Evolutionary conservation across 2,329 filamentous ascomycete species (phyloP), one percentile per base, ranked within the genome.

Genomic region (Neonectria faginata): DNA sequence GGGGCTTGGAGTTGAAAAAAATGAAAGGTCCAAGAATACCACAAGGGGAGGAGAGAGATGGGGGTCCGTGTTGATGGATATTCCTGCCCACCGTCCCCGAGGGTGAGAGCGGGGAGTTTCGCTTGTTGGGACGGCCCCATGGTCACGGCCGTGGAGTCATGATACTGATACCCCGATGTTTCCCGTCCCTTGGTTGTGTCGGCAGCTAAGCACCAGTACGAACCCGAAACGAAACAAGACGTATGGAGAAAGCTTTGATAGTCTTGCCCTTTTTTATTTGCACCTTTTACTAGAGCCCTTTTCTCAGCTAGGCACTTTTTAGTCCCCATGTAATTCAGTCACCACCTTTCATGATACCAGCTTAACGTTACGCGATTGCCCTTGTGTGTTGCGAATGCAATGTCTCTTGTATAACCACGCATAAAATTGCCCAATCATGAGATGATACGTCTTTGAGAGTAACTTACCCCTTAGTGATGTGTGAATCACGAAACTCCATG

Each of bases 261-360:
- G 76, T 77, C 75, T 74, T 75, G 76, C 76, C 74, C 74, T 76
- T 76, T 79, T 73, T 78, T 75, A 74, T 66, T 73, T 70, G 71
- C 71, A 73, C 70, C 67, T 73, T 75, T 73, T 72, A 75, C 71
- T 73, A 72, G 74, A 76, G 70, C 70, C 74, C 71, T 73, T 74
- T 66, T 71, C 69, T 73, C 75, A 76, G 77, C 75, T 75, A 76
- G 76, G 73, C 73, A 76, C 66, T 72, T 76, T 75, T 79, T 82
- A 82, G 79, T 79, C 77, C 79, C 75, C 77, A 82, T 83, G 81
- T 84, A 83, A 83, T 79, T 77, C 70, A 78, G 68, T 82, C 79
- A 75, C 75, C 77, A 76, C 57, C 66, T 72, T 73, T 71, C 79
- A 77, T 81, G 81, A 84, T 84, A 84, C 81, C 81, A 84, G 73